Evolutionary conservation across 192 early-diverging fungal genomes (phyloP), one percentile per base, ranked within the genome.

Genomic region (Coemansia reversa): DNA sequence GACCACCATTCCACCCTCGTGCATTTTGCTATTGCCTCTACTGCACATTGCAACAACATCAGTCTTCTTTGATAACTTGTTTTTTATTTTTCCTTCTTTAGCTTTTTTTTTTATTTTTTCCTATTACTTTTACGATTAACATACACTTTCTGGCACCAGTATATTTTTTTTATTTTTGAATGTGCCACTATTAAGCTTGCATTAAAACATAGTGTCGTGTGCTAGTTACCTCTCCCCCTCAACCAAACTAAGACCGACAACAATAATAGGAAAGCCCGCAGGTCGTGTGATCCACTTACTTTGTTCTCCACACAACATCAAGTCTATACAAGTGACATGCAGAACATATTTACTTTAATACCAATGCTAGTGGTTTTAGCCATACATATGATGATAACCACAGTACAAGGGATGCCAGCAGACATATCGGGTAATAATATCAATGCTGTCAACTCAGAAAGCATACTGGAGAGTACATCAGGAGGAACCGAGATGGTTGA

Each of bases 1-100:
- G 58, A 59, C 47, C 58, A 33, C 39, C 58, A 58, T 32, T 3
- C 33, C 33, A 20, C 39, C 48, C 27, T 55, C 18, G 35, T 39
- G 35, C 27, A 20, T 7, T 62, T 25, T 25, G 48, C 51, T 45
- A 8, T 56, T 42, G 58, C 35, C 51, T 58, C 52, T 66, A 3
- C 49, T 48, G 27, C 51, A 32, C 4, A 32, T 32, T 35, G 20
- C 24, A 25, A 14, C 58, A 45, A 35, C 62, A 52, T 27, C 12
- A 20, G 23, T 63, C 52, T 33, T 22, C 23, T 50, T 66, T 14
- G 45, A 29, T 48, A 35, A 35, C 35, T n/a, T 24, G 25, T 39
- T 60, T 56, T 55, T 56, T 61, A n/a, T 62, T 24, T 49, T 32
- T 18, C 27, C 11, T 50, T n/a, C 55, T 70, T n/a, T 51, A n/a